Base-by-base conservation (phyloP, 345 rosid species). In the Lenwebbia sp. region DNA sequence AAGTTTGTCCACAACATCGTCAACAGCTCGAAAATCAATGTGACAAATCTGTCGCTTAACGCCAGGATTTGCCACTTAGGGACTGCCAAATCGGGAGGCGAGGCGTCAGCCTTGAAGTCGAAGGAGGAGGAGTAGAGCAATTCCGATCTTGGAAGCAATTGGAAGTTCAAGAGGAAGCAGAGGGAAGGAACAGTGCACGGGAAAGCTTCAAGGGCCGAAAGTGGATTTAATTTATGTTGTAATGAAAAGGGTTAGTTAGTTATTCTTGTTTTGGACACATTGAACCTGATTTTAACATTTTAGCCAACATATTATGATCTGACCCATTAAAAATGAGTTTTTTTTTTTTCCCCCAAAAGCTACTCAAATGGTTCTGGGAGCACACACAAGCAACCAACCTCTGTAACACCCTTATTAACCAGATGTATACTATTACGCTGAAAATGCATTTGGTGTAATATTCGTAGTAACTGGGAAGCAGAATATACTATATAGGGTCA, bases 1-100 rank as follows among this genome's bases (percentile, higher is more conserved):
- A 92, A 92, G 54, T 86, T 91, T 9, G 89, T 87, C 40, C 90
- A 89, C 56, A 90, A 90, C 60, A 90, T 86, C 84, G 88, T 92
- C 82, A 89, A 90, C 88, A 90, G 89, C 90, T 86, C 91, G 15
- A 90, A 90, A 84, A 85, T 92, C 41, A 60, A 89, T 13, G 82
- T 91, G 6, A 86, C 90, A 21, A 88, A 91, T 26, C 87, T 88
- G 21, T 51, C 89, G 9, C 50, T 41, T 92, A 7, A 83, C 4
- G 92, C 91, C 2, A 88, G 54, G 84, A 89, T 92, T 75, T 91
- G 92, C 70, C 92, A 91, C 85, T 92, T 90, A 15, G 92, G 92
- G 13, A 86, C 93, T 1, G 91, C 91, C 25, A 88, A 90, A 62
- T 62, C 90, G 55, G 89, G 92, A 40, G 92, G 92, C 5, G 91